Evolutionary conservation across 306 rosid species (phyloP).

Genomic region (Bauhinia variegata): DNA sequence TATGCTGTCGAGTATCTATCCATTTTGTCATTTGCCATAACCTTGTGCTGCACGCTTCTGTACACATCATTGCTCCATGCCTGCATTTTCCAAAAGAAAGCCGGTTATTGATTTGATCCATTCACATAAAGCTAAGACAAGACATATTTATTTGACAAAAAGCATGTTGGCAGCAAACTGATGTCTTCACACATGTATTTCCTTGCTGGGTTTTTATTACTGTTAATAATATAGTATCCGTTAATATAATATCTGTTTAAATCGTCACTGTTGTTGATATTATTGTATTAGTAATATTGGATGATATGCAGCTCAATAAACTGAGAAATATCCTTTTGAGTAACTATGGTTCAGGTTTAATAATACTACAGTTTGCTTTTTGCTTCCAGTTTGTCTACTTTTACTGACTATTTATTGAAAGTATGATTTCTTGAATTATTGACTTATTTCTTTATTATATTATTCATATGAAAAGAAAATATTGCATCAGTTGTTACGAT

Average conservation of each 20-base stretch:
- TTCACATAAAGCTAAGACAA: background rate
- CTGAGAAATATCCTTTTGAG: background rate
- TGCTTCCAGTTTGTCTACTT: conserved; percentile 20
- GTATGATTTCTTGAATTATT: conserved; percentile 33
- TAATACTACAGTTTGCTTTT: conserved; percentile 17
- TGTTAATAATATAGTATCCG: conserved; percentile 30
- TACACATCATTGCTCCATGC: conserved; percentile 91
- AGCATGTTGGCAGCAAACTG: background rate
- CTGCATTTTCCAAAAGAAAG: conserved; percentile 47
- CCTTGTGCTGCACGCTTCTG: conserved; percentile 90
- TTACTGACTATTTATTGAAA: conserved; percentile 16
- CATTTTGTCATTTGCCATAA: conserved; percentile 54
- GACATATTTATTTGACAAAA: conserved; percentile 1
- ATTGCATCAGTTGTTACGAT: conserved; percentile 20
- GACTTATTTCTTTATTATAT: conserved; percentile 19
- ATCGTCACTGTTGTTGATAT: conserved; percentile 9
- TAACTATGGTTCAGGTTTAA: background rate
- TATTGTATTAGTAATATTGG: background rate
- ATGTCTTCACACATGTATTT: conserved; percentile 29
- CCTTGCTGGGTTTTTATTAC: conserved; percentile 18
- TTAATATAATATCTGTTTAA: conserved; percentile 10
- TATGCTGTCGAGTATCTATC: conserved; percentile 83
- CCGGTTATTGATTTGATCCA: conserved; percentile 30
- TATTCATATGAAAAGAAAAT: conserved; percentile 15
- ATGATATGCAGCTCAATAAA: background rate